Evolutionary conservation across 1,284 basidiomycete species (phyloP).

Genomic region (Tausonia pullulans): DNA sequence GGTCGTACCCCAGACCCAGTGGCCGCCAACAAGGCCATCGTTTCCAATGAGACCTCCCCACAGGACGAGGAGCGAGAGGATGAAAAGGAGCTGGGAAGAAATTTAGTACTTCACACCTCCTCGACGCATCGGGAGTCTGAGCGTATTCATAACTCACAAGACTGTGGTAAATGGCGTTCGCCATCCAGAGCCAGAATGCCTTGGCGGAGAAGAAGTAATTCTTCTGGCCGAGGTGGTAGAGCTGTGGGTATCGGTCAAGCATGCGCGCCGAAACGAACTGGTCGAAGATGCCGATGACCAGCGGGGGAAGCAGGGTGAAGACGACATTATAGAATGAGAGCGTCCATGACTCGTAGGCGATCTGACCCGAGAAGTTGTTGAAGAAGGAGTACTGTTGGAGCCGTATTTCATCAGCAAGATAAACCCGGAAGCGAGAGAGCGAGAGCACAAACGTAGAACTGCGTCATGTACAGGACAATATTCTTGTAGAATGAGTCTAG

Average conservation of each 20-base stretch:
- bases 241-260: conserved; percentile 91
- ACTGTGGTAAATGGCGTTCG: conserved; percentile 88
- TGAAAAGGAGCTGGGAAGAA: conserved; percentile 56
- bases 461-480: conserved; percentile 93
- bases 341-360: conserved; percentile 97
- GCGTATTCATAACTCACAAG: conserved; percentile 46
- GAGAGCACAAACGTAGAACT: conserved; percentile 70
- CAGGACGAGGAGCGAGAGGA: conserved; percentile 80
- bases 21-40: conserved; percentile 71
- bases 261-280: conserved; percentile 96
- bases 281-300: conserved; percentile 95
- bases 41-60: conserved; percentile 77
- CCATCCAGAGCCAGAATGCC: conserved; percentile 91
- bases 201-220: conserved; percentile 87
- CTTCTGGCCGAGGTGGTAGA: conserved; percentile 83
- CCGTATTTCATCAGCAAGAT: not conserved
- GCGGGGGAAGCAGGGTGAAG: conserved; percentile 87
- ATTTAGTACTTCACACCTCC: not conserved
- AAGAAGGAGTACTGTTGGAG: conserved; percentile 77
- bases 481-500: conserved; percentile 88
- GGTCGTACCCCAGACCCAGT: conserved; percentile 98
- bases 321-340: conserved; percentile 86
- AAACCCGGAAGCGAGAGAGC: not conserved
- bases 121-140: not conserved
- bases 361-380: conserved; percentile 98